These are phyloP conservation scores for Phytopythium chamaehyphon DNA, from an alignment of 352 stramenopile species.

Conservation along the genomic window DNA sequence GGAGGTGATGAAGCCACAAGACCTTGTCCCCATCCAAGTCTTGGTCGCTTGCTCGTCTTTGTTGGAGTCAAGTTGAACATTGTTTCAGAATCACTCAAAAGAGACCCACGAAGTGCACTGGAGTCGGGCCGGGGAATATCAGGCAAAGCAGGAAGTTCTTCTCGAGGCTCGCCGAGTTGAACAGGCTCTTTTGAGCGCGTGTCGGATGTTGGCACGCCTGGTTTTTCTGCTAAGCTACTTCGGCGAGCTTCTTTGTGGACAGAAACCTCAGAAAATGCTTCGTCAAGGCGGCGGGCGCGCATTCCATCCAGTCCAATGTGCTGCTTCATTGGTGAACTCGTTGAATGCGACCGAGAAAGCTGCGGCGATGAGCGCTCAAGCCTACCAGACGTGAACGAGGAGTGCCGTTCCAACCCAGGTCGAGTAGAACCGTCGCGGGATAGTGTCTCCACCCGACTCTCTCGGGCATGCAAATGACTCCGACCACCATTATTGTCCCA, in stretches of 20 bases:
- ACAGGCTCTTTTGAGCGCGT: too few relatives aligned
- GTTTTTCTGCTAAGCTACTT: neutral
- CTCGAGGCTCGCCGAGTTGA: conserved; percentile 10
- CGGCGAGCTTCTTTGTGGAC: neutral
- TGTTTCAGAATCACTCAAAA: conserved; percentile 12
- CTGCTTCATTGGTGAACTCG: conserved; percentile 7
- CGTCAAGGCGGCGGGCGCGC: conserved; percentile 4
- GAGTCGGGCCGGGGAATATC: conserved; percentile 51
- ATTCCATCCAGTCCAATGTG: conserved; percentile 13
- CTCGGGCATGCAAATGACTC: neutral
- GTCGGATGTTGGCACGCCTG: neutral
- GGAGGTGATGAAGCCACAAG: conserved; percentile 62
- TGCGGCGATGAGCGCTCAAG: conserved; percentile 1
- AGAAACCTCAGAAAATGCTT: neutral
- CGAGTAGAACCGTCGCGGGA: too few relatives aligned
- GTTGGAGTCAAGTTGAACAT: conserved; percentile 27
- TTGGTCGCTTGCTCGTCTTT: conserved; percentile 52
- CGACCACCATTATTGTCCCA: conserved; percentile 5
- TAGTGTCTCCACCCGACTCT: too few relatives aligned
- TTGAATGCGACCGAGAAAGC: neutral
- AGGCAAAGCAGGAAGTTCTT: conserved; percentile 59
- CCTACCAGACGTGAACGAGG: conserved; percentile 16
- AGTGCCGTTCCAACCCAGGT: conserved; percentile 27
- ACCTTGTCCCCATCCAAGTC: conserved; percentile 80
- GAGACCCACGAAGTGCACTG: conserved; percentile 3